Evolutionary conservation across 2,329 filamentous ascomycete genomes (phyloP).

Genomic region (Neodidymelliopsis sp.): DNA sequence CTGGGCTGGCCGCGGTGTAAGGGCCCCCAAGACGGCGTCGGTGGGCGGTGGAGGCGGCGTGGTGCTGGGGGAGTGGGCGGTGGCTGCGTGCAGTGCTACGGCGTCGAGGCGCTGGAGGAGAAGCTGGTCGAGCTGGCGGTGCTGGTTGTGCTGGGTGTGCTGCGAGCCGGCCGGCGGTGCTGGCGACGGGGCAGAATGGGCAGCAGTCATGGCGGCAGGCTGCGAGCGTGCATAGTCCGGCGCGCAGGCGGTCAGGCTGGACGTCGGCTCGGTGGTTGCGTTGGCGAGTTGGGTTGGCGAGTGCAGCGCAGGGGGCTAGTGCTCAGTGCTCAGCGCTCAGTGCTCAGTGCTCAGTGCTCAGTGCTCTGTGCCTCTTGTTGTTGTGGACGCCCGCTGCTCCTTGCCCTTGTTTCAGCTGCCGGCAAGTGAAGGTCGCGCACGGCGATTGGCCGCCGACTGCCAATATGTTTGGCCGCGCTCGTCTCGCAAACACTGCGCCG

Average conservation of each 20-base stretch:
- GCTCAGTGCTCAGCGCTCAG: too few relatives aligned
- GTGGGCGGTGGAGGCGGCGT: constrained; percentile 9
- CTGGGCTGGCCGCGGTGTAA: constrained; percentile 1
- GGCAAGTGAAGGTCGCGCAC: constrained; percentile 27
- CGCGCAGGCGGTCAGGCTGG: constrained; percentile 20
- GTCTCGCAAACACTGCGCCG: constrained; percentile 25
- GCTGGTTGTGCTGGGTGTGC: constrained; percentile 7
- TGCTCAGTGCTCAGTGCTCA: too few relatives aligned
- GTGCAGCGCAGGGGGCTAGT: constrained; percentile 18
- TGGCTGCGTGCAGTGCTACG: constrained; percentile 24
- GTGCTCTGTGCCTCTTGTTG: too few relatives aligned
- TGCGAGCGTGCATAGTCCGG: constrained; percentile 40
- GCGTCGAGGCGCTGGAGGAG: constrained; percentile 35
- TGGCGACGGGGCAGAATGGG: constrained; percentile 25
- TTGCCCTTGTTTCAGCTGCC: constrained; percentile 46
- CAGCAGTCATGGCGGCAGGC: constrained; percentile 39
- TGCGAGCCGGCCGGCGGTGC: constrained; percentile 19
- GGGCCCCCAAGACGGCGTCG: constrained; percentile 4
- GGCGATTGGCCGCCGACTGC: constrained; percentile 31
- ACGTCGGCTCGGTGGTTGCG: constrained; percentile 25
- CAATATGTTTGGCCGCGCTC: constrained; percentile 32
- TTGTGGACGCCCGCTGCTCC: constrained; percentile 39
- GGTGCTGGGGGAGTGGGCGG: constrained; percentile 12
- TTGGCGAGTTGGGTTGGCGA: constrained; percentile 27
- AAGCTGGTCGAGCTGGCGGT: constrained; percentile 30